phyloP scores from a whole-genome alignment of 257 asterid species.

The Jaltomata sinuosa region DNA sequence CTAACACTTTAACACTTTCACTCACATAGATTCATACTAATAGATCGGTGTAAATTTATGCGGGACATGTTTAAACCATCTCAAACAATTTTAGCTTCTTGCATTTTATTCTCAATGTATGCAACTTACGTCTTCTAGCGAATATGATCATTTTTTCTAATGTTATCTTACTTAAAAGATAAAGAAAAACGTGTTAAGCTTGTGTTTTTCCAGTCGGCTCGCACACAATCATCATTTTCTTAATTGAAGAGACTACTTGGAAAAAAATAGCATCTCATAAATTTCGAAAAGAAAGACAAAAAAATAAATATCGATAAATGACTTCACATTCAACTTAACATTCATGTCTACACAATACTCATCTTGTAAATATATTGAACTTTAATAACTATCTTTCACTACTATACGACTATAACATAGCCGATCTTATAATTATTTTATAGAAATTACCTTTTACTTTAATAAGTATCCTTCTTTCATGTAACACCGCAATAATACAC shows the following conservation, averaged over 20 bases:
- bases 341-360: no score
- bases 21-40: background rate
- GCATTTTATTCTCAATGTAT: background rate
- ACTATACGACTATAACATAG: no score
- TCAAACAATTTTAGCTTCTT: background rate
- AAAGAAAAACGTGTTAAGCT: no score
- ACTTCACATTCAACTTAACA: no score
- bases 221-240: no score
- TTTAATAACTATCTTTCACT: no score
- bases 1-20: background rate
- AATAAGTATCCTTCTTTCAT: background rate
- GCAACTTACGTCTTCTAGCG: background rate
- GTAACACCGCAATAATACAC: background rate
- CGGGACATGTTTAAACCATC: background rate
- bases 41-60: rapidly evolving
- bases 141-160: background rate
- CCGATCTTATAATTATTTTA: background rate
- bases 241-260: no score
- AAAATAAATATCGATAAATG: no score
- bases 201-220: no score
- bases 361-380: no score
- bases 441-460: background rate
- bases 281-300: no score
- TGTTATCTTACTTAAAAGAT: background rate
- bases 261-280: no score